These are phyloP conservation scores for Schwanniomyces polymorphus DNA, from an alignment of 805 yeast genomes.

Conservation along the genomic window DNA sequence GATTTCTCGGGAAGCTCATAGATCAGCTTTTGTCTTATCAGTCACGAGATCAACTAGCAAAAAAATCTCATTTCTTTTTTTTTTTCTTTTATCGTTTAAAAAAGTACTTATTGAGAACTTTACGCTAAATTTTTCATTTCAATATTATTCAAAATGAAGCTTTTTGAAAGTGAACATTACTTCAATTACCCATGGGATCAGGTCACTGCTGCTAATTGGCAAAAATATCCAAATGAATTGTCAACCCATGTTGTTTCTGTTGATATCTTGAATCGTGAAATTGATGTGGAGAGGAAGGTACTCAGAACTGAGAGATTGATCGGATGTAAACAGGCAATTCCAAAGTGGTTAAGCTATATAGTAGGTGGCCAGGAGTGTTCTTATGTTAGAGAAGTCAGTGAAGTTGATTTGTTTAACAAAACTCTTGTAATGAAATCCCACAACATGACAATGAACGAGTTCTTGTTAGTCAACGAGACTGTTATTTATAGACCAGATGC, in stretches of 20 bases:
- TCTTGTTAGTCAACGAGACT: conserved; percentile 80
- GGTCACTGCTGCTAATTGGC: conserved; percentile 96
- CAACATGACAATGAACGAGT: conserved; percentile 76
- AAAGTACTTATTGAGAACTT: not conserved
- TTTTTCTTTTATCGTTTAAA: not conserved
- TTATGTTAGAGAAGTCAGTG: conserved; percentile 86
- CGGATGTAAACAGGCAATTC: conserved; percentile 85
- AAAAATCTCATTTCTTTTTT: not conserved
- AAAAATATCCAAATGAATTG: conserved; percentile 91
- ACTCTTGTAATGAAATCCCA: conserved; percentile 80
- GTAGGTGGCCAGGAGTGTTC: conserved; percentile 75
- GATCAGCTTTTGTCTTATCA: not conserved
- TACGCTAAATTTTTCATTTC: not conserved
- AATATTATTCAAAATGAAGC: conserved; percentile 54
- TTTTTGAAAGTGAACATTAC: conserved; percentile 67
- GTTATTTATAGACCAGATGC: conserved; percentile 79
- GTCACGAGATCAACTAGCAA: not conserved
- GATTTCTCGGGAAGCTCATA: not conserved
- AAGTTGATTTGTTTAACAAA: conserved; percentile 65
- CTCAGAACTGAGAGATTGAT: conserved; percentile 83
- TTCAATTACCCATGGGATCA: conserved; percentile 91
- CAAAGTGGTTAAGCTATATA: conserved; percentile 71
- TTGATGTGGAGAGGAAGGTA: conserved; percentile 45
- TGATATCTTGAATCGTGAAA: conserved; percentile 76
- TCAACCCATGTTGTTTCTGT: conserved; percentile 93